A percentile compares a stretch with the other conserved stretches of the same genome.
Evolutionary conservation across 2,329 filamentous ascomycete genomes (phyloP).

Genomic region (Fusarium lyarnte): DNA sequence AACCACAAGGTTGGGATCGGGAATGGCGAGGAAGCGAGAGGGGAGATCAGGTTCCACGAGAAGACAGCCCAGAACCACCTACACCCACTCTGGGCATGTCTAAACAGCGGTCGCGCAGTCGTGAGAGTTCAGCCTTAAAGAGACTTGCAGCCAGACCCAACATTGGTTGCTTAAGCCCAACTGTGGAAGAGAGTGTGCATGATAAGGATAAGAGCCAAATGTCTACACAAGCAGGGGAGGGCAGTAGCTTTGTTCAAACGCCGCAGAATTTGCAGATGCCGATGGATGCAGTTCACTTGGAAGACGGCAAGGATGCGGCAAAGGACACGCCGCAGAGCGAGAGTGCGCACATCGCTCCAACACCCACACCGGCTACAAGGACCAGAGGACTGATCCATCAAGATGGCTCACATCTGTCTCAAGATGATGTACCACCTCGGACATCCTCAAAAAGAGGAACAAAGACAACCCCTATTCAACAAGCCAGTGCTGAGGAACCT

Average conservation of each 20-base stretch:
- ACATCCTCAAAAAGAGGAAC: slow-evolving; percentile 41
- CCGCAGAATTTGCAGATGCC: not conserved
- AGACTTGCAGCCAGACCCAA: slow-evolving; percentile 38
- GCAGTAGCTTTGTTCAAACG: not conserved
- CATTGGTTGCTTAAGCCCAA: slow-evolving; percentile 44
- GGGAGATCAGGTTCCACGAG: slow-evolving; percentile 10
- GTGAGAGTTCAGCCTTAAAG: slow-evolving; percentile 36
- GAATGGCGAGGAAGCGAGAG: slow-evolving; percentile 35
- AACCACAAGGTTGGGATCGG: slow-evolving; percentile 49
- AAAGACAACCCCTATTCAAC: not conserved
- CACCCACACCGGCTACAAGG: not conserved
- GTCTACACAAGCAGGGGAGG: not conserved
- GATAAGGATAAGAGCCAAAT: slow-evolving; percentile 13
- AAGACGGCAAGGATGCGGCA: not conserved
- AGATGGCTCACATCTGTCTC: slow-evolving; percentile 29
- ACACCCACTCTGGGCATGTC: slow-evolving; percentile 45
- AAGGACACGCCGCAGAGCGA: not conserved
- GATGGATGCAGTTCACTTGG: not conserved
- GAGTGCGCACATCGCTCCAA: not conserved
- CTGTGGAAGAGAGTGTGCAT: slow-evolving; percentile 44
- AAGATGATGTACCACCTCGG: slow-evolving; percentile 41
- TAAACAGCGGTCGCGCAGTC: slow-evolving; percentile 35
- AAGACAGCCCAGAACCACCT: slow-evolving; percentile 50
- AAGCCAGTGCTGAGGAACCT: not conserved
- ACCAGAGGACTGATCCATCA: not conserved